Base-by-base conservation (phyloP, 176 grass and related monocot genomes). In the Bonia amplexicaulis region DNA sequence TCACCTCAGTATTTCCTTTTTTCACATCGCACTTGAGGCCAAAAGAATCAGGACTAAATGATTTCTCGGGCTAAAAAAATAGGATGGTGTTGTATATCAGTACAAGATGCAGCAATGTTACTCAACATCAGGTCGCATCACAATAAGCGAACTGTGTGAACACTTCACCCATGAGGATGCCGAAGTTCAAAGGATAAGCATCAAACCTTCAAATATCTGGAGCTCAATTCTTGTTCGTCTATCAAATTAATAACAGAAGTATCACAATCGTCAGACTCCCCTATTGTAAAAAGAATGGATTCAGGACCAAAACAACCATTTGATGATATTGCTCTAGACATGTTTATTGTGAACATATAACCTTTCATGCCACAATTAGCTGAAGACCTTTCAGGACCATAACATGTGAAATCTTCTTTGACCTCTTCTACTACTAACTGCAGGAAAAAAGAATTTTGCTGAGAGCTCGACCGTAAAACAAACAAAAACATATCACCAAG, bases 21-120 rank as follows among this genome's bases (percentile, higher is more conserved):
- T 74, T 17, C n/a, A 46, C 31, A 31, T 74, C 16, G 55, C 12
- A 25, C 39, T 17, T 60, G 41, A 76, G 27, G 15, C 8, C 27
- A 79, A 35, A 73, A 73, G 69, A 74, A 79, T 71, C 47, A 66
- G 39, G 17, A 66, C 4, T 22, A 45, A 76, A 60, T 49, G 69
- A 47, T 49, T 80, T 84, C 22, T 85, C 82, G 69, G n/a, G 16
- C 69, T 89, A 74, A 60, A 85, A 85, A 85, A 85, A 47, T 54
- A 71, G 59, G 49, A 75, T 19, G 22, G 12, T n/a, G 20, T 41
- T 75, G 17, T 49, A 62, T 79, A 74, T 81, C 41, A 71, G 65
- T 62, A 61, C 15, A 77, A 64, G n/a, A 80, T 64, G 54, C 61
- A 69, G 40, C 31, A n/a, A 31, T 14, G 4, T 37, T 61, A 53